Base-by-base conservation (phyloP, 108 stramenopile species). In the Asterionellopsis glacialis region DNA sequence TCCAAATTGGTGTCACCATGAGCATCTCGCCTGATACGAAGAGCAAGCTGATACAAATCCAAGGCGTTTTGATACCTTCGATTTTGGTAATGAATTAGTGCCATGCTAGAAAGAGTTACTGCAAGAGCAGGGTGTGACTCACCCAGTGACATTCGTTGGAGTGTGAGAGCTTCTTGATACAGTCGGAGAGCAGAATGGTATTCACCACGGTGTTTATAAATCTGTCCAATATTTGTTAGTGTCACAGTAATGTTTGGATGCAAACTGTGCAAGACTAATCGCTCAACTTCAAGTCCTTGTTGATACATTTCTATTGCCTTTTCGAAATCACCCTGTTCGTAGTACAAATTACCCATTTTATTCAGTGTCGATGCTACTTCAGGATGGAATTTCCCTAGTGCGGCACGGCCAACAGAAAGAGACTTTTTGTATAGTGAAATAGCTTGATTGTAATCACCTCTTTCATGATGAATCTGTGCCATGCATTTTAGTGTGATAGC, bases 241-340 rank as follows among this genome's bases (percentile, higher is more conserved):
- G 85, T 86, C 9, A 82, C 85, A 41, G 74, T 63, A 39, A 86
- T 81, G 38, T 86, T 83, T 15, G 79, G 81, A 62, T 82, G 79
- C 18, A 74, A 57, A 38, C 26, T 12, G 19, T 69, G 69, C 44
- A 82, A 51, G 0, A 80, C 79, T n/a, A 65, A 62, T 38, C 76
- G 72, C 60, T 86, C 81, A 7, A 86, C 79, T 6, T 64, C 53
- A 10, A 86, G 67, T 12, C 85, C 85, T 61, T 83, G 55, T 42
- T 74, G 61, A 50, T 86, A 86, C 55, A 67, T 76, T 11, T 71
- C 59, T 22, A 86, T 43, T 3, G 85, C 85, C 14, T 45, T 38
- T 33, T 75, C 70, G 56, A 82, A 82, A 38, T 81, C 73, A 11
- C 76, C 73, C 7, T 44, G 57, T 41, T 86, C 85, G 63, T 82